These are phyloP conservation scores for Brassica hybrid DNA, from an alignment of 441 rosid species.

Conservation along the genomic window DNA sequence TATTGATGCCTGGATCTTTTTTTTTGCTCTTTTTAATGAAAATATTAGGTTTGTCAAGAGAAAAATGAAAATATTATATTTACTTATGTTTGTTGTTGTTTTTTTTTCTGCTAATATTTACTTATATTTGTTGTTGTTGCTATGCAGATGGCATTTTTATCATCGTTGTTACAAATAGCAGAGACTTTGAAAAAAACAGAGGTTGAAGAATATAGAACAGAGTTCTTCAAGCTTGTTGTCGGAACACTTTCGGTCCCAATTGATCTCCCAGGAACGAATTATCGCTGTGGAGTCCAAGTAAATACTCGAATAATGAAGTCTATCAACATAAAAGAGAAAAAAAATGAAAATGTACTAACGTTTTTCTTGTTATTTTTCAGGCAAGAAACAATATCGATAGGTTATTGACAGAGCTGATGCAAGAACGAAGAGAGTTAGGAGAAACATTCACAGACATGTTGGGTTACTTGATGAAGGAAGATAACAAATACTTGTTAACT, in stretches of 20 bases:
- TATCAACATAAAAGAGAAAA: not conserved
- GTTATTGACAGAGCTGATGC: constrained; percentile 60
- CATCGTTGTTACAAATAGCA: constrained; percentile 78
- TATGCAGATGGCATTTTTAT: constrained; percentile 80
- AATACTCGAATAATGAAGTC: not conserved
- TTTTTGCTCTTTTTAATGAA: not conserved
- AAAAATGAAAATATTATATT: not conserved
- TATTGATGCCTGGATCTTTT: not conserved
- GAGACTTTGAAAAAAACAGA: constrained; percentile 41
- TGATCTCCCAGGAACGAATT: constrained; percentile 81
- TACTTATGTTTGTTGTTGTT: constrained; percentile 15
- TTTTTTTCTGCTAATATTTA: no score
- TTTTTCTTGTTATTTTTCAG: constrained; percentile 45
- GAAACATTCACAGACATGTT: constrained; percentile 71
- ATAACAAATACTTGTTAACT: constrained; percentile 50
- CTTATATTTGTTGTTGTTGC: constrained; percentile 13
- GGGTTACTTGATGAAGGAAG: constrained; percentile 71
- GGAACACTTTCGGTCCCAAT: constrained; percentile 88
- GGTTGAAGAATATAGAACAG: constrained; percentile 69
- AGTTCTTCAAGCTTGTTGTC: constrained; percentile 80
- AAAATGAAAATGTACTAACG: not conserved
- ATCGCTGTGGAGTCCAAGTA: constrained; percentile 74
- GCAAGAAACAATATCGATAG: constrained; percentile 73
- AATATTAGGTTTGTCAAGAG: no score
- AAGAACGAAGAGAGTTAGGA: constrained; percentile 57